Evolutionary conservation across 768 basidiomycete genomes (phyloP).

Genomic region (Phlegmacium glaucopus): DNA sequence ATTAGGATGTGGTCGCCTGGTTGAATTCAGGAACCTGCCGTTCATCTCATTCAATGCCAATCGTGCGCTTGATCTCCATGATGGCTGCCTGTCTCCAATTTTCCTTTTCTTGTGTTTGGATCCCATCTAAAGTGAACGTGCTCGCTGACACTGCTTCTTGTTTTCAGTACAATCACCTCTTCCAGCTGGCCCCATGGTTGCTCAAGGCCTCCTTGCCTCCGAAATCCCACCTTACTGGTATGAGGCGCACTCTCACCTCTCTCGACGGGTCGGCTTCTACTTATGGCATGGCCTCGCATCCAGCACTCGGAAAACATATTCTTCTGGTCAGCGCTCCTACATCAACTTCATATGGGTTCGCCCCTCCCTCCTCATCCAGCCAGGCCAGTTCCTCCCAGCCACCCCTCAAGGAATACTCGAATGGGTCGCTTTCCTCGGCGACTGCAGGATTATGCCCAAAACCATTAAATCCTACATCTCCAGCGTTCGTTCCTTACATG

Average conservation of each 20-base stretch:
- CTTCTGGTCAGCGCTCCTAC: slow-evolving; percentile 27
- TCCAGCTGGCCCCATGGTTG: slow-evolving; percentile 22
- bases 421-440: slow-evolving; percentile 17
- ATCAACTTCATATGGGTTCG: slow-evolving; percentile 21
- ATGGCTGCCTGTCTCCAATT: no score
- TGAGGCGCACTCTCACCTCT: slow-evolving; percentile 11
- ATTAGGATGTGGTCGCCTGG: slow-evolving; percentile 19
- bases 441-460: slow-evolving; percentile 7
- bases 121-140: slow-evolving; percentile 15
- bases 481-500: slow-evolving; percentile 25
- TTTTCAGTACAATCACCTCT: slow-evolving; percentile 21
- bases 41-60: slow-evolving; percentile 8
- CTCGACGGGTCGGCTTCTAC: no score
- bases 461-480: slow-evolving; percentile 22
- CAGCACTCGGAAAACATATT: slow-evolving; percentile 28
- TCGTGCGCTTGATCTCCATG: slow-evolving; percentile 13
- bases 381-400: slow-evolving; percentile 17
- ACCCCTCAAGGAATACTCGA: slow-evolving; percentile 11
- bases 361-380: slow-evolving; percentile 5
- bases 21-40: slow-evolving; percentile 7
- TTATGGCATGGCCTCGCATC: no score
- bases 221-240: slow-evolving; percentile 18
- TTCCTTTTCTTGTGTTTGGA: slow-evolving; percentile 20
- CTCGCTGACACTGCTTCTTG: slow-evolving; percentile 26
- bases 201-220: slow-evolving; percentile 8